Percentiles rank a stretch among this genome's conserved stretches.
Conservation (phyloP, 1,284 basidiomycete species). For the Malassezia equina region DNA sequence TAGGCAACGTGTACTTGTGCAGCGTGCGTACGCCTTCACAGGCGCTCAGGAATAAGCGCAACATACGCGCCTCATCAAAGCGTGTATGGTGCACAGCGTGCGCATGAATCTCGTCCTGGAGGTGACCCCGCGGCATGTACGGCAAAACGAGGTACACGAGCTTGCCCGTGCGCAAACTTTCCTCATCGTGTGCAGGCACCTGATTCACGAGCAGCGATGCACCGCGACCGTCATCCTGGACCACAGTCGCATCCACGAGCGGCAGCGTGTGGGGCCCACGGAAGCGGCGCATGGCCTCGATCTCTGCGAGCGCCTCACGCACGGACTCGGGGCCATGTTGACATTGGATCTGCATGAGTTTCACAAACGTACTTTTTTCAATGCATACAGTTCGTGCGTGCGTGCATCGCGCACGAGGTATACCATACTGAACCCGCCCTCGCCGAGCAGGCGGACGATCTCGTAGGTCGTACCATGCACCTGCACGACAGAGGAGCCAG, state of each 20-base stretch:
- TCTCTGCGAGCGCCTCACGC: conserved; percentile 44
- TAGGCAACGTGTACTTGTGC: conserved; percentile 55
- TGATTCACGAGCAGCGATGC: conserved; percentile 25
- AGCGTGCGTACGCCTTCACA: conserved; percentile 86
- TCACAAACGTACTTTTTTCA: conserved; percentile 32
- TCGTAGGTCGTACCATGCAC: conserved; percentile 40
- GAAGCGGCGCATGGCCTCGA: conserved; percentile 47
- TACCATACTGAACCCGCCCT: conserved; percentile 37
- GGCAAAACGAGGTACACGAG: conserved; percentile 60
- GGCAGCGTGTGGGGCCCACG: conserved; percentile 43
- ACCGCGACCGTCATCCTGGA: conserved; percentile 27
- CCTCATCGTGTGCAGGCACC: conserved; percentile 27
- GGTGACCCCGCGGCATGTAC: conserved; percentile 68
- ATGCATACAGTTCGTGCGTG: conserved; percentile 39
- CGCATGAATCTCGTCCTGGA: conserved; percentile 86
- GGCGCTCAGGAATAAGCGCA: conserved; percentile 80
- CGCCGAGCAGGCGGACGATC: conserved; percentile 38
- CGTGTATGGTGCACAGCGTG: conserved; percentile 72
- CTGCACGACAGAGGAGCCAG: conserved; percentile 25
- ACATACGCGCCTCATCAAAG: conserved; percentile 77
- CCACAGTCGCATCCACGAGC: conserved; percentile 41
- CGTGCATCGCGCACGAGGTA: conserved; percentile 39
- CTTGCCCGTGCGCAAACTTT: conserved; percentile 25
- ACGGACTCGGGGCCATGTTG: conserved; percentile 40
- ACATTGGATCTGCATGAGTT: conserved; percentile 36